Evolutionary conservation across 2,329 filamentous ascomycete genomes (phyloP), one percentile per base, ranked within the genome.

Genomic region (Colletotrichum tofieldiae): DNA sequence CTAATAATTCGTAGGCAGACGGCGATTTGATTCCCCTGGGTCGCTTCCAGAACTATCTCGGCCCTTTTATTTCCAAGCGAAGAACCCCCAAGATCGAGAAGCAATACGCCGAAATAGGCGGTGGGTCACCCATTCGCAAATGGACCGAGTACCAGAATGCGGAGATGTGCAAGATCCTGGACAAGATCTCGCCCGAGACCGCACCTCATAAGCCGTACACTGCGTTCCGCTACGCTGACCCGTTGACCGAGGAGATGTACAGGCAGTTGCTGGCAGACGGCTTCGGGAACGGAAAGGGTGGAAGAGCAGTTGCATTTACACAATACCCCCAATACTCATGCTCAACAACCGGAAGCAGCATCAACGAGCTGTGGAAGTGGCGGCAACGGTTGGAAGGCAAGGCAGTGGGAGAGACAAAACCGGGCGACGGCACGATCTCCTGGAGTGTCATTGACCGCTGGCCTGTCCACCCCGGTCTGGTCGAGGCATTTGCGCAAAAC

Each of bases 301-400:
- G 96, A 3, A 90, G 96, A 71, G 96, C 97, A 1, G 95, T 99
- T 5, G 96, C 96, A 1, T 99, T 99, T 80, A 98, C 96, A 37
- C 96, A 99, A 83, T 99, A 99, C 78, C 96, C 96, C 2, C 96
- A 99, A 81, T 99, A 99, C 83, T 98, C 94, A 26, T 99, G 97
- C 85, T 98, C 95, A 26, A 99, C 96, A 1, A 99, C 96, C 0
- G 96, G 96, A 29, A 98, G 94, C 82, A 98, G 94, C 74, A 84
- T 99, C 69, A 99, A 99, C 79, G 96, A 99, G 84, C 85, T 99
- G 45, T 99, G 96, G 96, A 98, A 97, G 84, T 98, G 95, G 95
- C 90, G 95, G 74, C 93, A 94, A 79, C 88, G 94, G 74, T 84
- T 99, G 65, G 95, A 98, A 82, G 94, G 94, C 49, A 95, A 94